phyloP scores from a whole-genome alignment of 2,329 filamentous ascomycete species.

The Alternaria sp. region DNA sequence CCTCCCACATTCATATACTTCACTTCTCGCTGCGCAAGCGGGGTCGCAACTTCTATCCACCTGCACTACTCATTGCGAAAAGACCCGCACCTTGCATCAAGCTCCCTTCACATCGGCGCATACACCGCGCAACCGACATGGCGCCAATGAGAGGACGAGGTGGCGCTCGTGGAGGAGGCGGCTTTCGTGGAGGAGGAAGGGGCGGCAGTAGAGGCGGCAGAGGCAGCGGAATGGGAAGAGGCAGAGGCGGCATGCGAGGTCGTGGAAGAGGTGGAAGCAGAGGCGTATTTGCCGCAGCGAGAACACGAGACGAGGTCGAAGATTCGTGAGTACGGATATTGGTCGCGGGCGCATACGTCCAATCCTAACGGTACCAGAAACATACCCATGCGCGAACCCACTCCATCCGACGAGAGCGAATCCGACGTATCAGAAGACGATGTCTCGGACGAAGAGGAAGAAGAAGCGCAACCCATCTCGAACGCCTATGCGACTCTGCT shows the following conservation, averaged over 20 bases:
- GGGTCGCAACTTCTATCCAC: too few species aligned
- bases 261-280: conserved; percentile 20
- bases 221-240: conserved; percentile 6
- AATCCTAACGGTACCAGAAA: conserved; percentile 21
- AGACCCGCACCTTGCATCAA: background rate
- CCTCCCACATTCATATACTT: background rate
- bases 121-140: conserved; percentile 5
- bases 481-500: conserved; percentile 64
- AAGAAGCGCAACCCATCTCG: conserved; percentile 31
- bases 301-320: conserved; percentile 34
- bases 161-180: conserved; percentile 25
- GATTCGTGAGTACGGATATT: conserved; percentile 39
- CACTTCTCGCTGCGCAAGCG: background rate
- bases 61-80: too few species aligned
- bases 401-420: conserved; percentile 22
- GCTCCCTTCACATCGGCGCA: background rate
- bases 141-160: conserved; percentile 24
- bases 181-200: conserved; percentile 17
- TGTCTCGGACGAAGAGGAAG: conserved; percentile 30
- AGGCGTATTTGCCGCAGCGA: conserved; percentile 38
- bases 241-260: conserved; percentile 8
- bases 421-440: conserved; percentile 30
- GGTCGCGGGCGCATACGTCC: background rate
- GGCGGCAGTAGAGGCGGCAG: background rate
- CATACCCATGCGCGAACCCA: conserved; percentile 22